Evolutionary conservation across 2,329 filamentous ascomycete species (phyloP), one percentile per base, ranked within the genome.

Genomic region (Beauveria bassiana): DNA sequence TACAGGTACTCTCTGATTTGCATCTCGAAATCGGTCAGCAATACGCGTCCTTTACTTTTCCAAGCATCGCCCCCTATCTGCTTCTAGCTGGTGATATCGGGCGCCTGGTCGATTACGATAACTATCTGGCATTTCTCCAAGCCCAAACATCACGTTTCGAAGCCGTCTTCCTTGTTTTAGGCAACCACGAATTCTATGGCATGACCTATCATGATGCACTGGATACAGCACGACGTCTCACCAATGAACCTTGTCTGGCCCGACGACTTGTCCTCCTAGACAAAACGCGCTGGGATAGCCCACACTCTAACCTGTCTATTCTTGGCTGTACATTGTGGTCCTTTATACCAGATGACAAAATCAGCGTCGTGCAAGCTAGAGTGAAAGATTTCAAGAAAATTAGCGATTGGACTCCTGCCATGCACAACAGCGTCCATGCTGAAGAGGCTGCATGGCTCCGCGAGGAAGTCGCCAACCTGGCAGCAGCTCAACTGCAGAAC

Each of bases 381-480:
- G 72, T 86, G 10, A 77, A 75, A 22, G 84, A 87, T 68, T 86
- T 84, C 58, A 71, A 77, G 28, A 75, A 76, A 31, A 86, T 86
- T n/a, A 46, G 69, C 18, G 71, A 68, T 4, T 87, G 83, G 83
- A 77, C 74, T 0, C 69, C 81, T 0, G 72, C 77, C 16, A 70
- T 70, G 8, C 82, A 86, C 66, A 84, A 83, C 64, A 65, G 65
- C 0, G 68, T 73, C 7, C 79, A 86, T 67, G 67, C 68, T 2
- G 64, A 71, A 20, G 84, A 87, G 63, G 64, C 78, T 4, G 65
- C 72, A 2, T 87, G 83, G 83, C 72, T 87, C 14, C 71, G 68
- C 26, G 66, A 63, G 16, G 73, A 79, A 64, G 70, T 78, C 34
- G 68, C 65, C 42, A 61, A 42, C 55, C 63, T 51, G 61, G 57